phyloP scores from a whole-genome alignment of 805 yeast genomes.

The Hanseniaspora lachancei region DNA sequence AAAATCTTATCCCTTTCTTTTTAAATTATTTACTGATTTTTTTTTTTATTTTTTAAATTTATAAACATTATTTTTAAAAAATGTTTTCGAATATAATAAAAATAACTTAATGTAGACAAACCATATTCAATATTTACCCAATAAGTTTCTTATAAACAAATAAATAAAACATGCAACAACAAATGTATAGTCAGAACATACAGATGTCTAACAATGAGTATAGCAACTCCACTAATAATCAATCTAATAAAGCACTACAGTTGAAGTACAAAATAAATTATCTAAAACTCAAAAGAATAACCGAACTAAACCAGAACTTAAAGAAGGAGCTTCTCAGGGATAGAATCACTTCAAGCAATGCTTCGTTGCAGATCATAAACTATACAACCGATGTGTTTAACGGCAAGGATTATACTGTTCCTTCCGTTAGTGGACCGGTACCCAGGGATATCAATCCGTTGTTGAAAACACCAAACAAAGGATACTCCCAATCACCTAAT shows the following conservation, averaged over 20 bases:
- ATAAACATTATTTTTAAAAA: too few relatives aligned
- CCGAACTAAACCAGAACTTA: slow-evolving; percentile 42
- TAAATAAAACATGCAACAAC: background rate
- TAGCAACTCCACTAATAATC: background rate
- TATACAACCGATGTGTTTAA: slow-evolving; percentile 21
- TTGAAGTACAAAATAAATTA: slow-evolving; percentile 35
- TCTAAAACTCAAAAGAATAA: slow-evolving; percentile 48
- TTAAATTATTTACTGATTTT: too few relatives aligned
- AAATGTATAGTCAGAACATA: background rate
- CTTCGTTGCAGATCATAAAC: slow-evolving; percentile 36
- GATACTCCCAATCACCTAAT: background rate
- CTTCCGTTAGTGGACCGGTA: slow-evolving; percentile 32
- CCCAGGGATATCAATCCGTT: slow-evolving; percentile 30
- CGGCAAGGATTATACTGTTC: slow-evolving; percentile 28
- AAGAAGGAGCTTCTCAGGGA: slow-evolving; percentile 40
- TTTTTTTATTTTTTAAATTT: too few relatives aligned
- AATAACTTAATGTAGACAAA: background rate
- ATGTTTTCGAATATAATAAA: background rate
- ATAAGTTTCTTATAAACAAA: too few relatives aligned
- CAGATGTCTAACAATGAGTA: background rate
- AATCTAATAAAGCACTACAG: slow-evolving; percentile 9
- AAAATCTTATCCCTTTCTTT: too few relatives aligned
- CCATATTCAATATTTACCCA: background rate
- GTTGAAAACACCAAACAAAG: slow-evolving; percentile 18
- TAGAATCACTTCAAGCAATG: slow-evolving; percentile 52